Evolutionary conservation across 306 rosid genomes (phyloP), one percentile per base, ranked within the genome.

Genomic region (Canavalia gladiata): DNA sequence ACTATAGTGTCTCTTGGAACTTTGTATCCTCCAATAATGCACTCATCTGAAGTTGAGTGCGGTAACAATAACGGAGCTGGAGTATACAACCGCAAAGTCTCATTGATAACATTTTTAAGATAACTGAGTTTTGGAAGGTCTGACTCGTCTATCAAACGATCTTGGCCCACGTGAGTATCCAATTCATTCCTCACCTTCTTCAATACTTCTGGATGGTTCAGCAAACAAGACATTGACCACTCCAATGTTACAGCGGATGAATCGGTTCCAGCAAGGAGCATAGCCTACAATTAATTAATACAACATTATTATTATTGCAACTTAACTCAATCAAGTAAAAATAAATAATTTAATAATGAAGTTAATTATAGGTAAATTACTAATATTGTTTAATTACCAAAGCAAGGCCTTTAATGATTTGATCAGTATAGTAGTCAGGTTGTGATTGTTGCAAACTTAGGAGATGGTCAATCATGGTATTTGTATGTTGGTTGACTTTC

Each of bases 321-420:
- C 25, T 18, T 18, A 18, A 18, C 25, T 18, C 25, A 18, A 18
- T 18, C 25, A 18, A 18, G 25, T 18, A 18, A 18, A 18, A 18
- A 18, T 18, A 18, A 18, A 18, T 18, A 18, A 18, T 18, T 18
- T 18, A 18, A 18, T 18, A 18, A 18, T 18, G 25, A 18, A 18
- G 25, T 18, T 18, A 18, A 18, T 18, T 18, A 18, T 18, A 18
- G 25, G 25, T 18, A 0, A 18, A 18, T 18, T 18, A 18, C 25
- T 18, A 18, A 18, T 18, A 18, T 18, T 18, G 25, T 18, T 18
- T 18, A 18, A 18, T 52, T 58, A 90, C 91, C 89, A 80, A 9
- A 43, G 71, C 74, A 67, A 82, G 81, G 6, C 92, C 92, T 45
- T 90, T 90, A 84, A 88, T 90, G 9, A 87, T 81, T 69, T 85